Conservation (phyloP, 2,329 filamentous ascomycete genomes). For the Madurella fahalii region DNA sequence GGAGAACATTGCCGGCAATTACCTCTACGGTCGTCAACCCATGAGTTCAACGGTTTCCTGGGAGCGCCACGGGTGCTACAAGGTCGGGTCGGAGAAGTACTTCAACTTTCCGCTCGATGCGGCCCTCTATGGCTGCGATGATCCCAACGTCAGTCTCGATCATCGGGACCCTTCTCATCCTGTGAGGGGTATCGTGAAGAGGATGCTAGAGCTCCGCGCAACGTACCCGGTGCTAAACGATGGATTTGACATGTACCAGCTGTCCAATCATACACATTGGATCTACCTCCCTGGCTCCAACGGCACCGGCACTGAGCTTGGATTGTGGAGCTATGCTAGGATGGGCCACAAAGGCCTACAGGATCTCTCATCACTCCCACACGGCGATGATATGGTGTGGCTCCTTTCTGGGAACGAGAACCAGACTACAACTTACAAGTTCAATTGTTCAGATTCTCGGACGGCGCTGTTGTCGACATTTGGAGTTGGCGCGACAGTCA, state of each 20-base stretch:
- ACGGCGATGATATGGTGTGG: conserved; percentile 45
- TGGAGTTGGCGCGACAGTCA: conserved; percentile 50
- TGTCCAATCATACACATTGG: conserved; percentile 54
- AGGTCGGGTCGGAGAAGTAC: conserved; percentile 52
- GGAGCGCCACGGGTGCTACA: conserved; percentile 62
- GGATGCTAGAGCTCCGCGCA: conserved; percentile 56
- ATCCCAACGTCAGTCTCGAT: conserved; percentile 52
- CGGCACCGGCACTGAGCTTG: conserved; percentile 48
- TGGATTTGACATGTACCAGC: conserved; percentile 51
- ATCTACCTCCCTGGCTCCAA: conserved; percentile 51
- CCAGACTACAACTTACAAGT: conserved; percentile 49
- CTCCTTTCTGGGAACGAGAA: conserved; percentile 49
- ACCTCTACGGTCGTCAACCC: conserved; percentile 60
- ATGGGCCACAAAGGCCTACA: conserved; percentile 46
- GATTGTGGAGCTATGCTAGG: conserved; percentile 56
- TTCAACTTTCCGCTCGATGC: conserved; percentile 54
- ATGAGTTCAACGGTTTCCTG: conserved; percentile 60
- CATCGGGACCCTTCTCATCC: conserved; percentile 61
- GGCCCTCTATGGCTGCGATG: conserved; percentile 51
- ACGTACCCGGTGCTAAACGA: conserved; percentile 57
- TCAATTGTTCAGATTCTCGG: conserved; percentile 37
- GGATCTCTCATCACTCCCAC: conserved; percentile 24
- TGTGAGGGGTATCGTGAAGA: conserved; percentile 56
- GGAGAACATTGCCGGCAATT: conserved; percentile 61
- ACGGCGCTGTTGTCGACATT: conserved; percentile 55